These are phyloP conservation scores for Endocalyx cinctus DNA, from an alignment of 2,329 filamentous ascomycete species.

Conservation along the genomic window DNA sequence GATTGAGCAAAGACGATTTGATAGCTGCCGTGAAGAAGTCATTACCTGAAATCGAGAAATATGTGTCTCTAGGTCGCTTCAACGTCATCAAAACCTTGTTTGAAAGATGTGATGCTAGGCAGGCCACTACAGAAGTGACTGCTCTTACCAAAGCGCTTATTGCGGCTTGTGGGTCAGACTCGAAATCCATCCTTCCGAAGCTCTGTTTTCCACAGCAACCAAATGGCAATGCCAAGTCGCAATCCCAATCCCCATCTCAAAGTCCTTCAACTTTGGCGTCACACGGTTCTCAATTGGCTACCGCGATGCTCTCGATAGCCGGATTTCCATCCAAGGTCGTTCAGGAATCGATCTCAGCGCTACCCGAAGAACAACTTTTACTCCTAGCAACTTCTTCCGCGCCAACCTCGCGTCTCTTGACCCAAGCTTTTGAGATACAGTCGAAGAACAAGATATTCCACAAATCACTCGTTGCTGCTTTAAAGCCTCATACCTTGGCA, in stretches of 20 bases:
- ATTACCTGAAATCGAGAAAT: constrained; percentile 63
- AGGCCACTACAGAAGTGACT: constrained; percentile 48
- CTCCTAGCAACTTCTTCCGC: constrained; percentile 57
- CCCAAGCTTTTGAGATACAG: constrained; percentile 44
- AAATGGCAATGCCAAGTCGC: constrained; percentile 27
- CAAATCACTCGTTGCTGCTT: constrained; percentile 46
- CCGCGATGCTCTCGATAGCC: constrained; percentile 71
- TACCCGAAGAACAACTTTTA: constrained; percentile 52
- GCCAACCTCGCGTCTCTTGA: constrained; percentile 45
- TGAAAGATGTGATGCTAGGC: constrained; percentile 72
- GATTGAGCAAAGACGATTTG: constrained; percentile 83
- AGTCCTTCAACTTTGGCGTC: constrained; percentile 52
- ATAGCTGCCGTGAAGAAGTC: constrained; percentile 68
- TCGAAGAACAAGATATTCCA: constrained; percentile 50
- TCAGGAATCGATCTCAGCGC: constrained; percentile 64
- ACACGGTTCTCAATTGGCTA: constrained; percentile 78
- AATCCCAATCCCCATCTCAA: constrained; percentile 39
- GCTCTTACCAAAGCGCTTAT: constrained; percentile 43
- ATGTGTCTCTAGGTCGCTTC: constrained; percentile 72
- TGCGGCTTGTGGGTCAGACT: constrained; percentile 42
- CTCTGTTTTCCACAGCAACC: constrained; percentile 42
- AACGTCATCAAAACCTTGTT: constrained; percentile 78
- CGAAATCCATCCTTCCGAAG: constrained; percentile 43
- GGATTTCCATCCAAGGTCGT: constrained; percentile 66
- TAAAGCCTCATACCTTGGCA: constrained; percentile 40